Base-by-base conservation (phyloP, 148 eudicot genomes). In the Limonium bicolor region DNA sequence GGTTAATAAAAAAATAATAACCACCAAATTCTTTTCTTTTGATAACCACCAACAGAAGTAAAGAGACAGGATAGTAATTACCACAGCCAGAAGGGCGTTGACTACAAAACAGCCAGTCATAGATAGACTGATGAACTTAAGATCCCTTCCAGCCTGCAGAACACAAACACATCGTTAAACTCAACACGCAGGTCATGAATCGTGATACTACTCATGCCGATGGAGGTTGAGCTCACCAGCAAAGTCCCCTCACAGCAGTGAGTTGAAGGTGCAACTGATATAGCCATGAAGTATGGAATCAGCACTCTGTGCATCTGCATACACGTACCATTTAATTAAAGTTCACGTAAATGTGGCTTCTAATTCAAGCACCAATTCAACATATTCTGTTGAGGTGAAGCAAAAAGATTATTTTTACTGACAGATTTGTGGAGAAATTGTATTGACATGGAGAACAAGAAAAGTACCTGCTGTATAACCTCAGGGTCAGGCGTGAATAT, bases 161-260 rank as follows among this genome's bases (percentile, higher is more conserved):
- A 48, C n/a, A n/a, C n/a, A n/a, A n/a, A n/a, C n/a, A n/a, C n/a
- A n/a, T n/a, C n/a, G n/a, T n/a, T n/a, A n/a, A n/a, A n/a, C n/a
- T n/a, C n/a, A n/a, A n/a, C n/a, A n/a, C n/a, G n/a, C n/a, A n/a
- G n/a, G n/a, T n/a, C n/a, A n/a, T n/a, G n/a, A n/a, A n/a, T n/a
- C n/a, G n/a, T n/a, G n/a, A n/a, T n/a, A n/a, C n/a, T n/a, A n/a
- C n/a, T n/a, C n/a, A n/a, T n/a, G n/a, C n/a, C n/a, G n/a, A n/a
- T n/a, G n/a, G n/a, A 60, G 36, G 20, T 10, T 25, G 13, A 22
- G 43, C 72, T 40, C 78, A 92, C 99, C 94, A 92, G 69, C 63
- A 92, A 63, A 11, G 95, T 78, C 22, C 99, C 95, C 55, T 92
- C 99, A 45, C 82, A 81, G 70, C 95, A 58, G 70, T 78, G 95